Base-by-base conservation (phyloP, 139 green algal species). In the Tetraselmis chui region DNA sequence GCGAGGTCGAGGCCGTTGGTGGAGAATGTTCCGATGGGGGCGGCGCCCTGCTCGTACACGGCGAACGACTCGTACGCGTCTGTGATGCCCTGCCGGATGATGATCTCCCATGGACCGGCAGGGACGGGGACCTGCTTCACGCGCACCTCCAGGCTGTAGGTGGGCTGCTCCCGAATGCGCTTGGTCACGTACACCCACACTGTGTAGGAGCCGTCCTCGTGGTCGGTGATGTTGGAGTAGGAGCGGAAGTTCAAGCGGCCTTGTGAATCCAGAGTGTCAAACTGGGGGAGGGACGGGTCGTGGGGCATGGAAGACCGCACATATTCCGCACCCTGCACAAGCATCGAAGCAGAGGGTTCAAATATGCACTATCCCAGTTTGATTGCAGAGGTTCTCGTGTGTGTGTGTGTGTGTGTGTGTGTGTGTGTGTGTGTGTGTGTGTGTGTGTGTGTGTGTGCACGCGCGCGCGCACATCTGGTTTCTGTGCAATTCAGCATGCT, bases 221-320 rank as follows among this genome's bases (percentile, higher is more conserved):
- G 31, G 77, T 80, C 77, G 23, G 77, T 80, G 28, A 80, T 32
- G 29, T 80, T 80, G 28, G 77, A 31, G 77, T 80, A 80, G 23
- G 77, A 32, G 2, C 28, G 29, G 32, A 80, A 80, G n/a, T 29
- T 29, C 26, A 80, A 29, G 29, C 29, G 77, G 28, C 32, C 77
- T 2, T 31, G 31, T 27, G 26, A 18, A 29, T 80, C 31, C 27
- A 32, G 31, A 23, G 31, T 80, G 77, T 80, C 77, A 31, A 59
- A 31, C 77, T 67, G 45, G 11, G 45, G 45, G 45, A 67, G 5
- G 45, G 11, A 25, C 11, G 77, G 77, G 27, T 59, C 28, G 24
- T 59, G 77, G 2, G 31, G 29, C n/a, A 80, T 18, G 24, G n/a
- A 31, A 32, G 28, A 31, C 28, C 32, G 77, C 77, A 80, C 77